Evolutionary conservation across 257 asterid genomes (phyloP), one percentile per base, ranked within the genome.

Genomic region (Thymus mandschuricus): DNA sequence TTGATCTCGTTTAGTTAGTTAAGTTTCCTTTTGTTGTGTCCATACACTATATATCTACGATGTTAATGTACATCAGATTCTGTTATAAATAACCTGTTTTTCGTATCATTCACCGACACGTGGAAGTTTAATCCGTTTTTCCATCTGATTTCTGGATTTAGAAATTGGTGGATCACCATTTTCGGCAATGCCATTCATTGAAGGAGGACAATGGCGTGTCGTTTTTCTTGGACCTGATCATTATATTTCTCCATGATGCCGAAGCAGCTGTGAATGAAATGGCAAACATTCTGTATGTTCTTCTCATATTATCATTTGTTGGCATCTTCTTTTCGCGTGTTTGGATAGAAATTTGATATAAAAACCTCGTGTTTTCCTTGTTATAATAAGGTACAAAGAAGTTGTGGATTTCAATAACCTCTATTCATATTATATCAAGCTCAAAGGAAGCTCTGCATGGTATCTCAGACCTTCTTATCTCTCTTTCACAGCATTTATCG

Each of bases 391-490:
- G 80, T 63, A 61, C 40, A 69, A 62, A 35, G 52, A 73, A 21
- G 75, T 41, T 13, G 82, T 81, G 69, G 73, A 86, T 82, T 86
- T 60, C 62, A 54, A 54, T 30, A 40, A 40, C 2, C 38, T 83
- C 33, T 66, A 72, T 54, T 43, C 31, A 5, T 82, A 76, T 54
- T 75, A 66, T 51, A 65, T 75, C 79, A 83, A 79, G 81, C 85
- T 86, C 34, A 86, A 79, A 73, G 90, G 86, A 81, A 75, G 90
- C 62, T 81, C 88, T 28, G 75, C 79, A 33, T 79, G 90, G 88
- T 85, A 80, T 13, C 41, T 13, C 12, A 30, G 34, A n/a, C 58
- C 27, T 28, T 34, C 64, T 63, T 43, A 50, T 67, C 38, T 44
- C 49, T 41, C 61, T 46, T 49, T 13, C n/a, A 71, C 12, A 33